A percentile compares a stretch with the other conserved stretches of the same genome.
Conservation (phyloP, 208 protist genomes). For the Acanthamoeba castellanii region DNA sequence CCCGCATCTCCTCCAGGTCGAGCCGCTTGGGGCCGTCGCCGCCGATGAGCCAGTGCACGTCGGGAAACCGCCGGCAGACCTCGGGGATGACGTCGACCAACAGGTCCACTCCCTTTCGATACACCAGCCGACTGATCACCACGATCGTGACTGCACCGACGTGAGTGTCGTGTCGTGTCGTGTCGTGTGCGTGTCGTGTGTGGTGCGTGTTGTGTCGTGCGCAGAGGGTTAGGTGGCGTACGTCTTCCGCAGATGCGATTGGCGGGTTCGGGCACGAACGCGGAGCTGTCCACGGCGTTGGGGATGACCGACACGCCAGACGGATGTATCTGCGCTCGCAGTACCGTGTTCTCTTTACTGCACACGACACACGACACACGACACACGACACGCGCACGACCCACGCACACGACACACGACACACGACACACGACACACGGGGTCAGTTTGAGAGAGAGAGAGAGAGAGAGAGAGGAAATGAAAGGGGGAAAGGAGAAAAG, state of each 20-base stretch:
- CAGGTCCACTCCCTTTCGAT: conserved; percentile 97
- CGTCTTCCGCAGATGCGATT: conserved; percentile 65
- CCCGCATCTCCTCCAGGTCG: conserved; percentile 97
- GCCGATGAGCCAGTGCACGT: conserved; percentile 97
- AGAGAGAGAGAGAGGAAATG: neutral
- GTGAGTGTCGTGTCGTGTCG: neutral
- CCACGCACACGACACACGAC: too few relatives aligned
- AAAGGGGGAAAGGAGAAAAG: neutral
- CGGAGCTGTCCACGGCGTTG: conserved; percentile 96
- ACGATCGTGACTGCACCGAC: conserved; percentile 93
- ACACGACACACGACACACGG: too few relatives aligned
- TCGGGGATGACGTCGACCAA: conserved; percentile 96
- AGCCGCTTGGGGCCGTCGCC: conserved; percentile 97
- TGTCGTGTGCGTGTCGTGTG: neutral
- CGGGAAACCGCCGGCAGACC: conserved; percentile 94
- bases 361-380: too few relatives aligned
- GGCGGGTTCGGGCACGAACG: conserved; percentile 87
- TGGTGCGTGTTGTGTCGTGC: too few relatives aligned
- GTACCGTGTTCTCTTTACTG: conserved; percentile 97
- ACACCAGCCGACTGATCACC: conserved; percentile 96
- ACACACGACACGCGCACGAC: too few relatives aligned
- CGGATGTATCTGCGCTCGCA: conserved; percentile 95
- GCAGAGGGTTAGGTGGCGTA: neutral
- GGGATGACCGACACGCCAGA: conserved; percentile 97
- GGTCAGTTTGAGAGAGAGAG: neutral